Evolutionary conservation across 1,284 basidiomycete species (phyloP), one percentile per base, ranked within the genome.

Genomic region (Boletellus deceptivus): DNA sequence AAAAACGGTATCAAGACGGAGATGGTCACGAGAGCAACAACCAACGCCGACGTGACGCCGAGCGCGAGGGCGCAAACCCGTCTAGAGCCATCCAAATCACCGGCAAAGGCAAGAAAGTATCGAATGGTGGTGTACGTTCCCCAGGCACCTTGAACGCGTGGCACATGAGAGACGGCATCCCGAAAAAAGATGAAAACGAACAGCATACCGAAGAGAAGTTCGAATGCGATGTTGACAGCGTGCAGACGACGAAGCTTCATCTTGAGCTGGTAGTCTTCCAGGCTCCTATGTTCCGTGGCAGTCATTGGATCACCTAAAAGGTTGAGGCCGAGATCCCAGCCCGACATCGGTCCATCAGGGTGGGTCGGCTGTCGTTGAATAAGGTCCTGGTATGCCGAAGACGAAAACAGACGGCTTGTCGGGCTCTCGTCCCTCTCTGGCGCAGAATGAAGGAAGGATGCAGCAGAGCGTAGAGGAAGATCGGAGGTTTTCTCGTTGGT

Each of bases 111-210:
- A 11, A 86, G 56, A 61, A 77, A 82, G 63, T 88, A 89, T 43
- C 84, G 82, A 47, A 80, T 64, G 9, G 77, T 74, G 55, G 76
- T 83, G 63, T 84, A 88, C 4, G 72, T 62, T 20, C 78, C 74
- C 83, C 84, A 89, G 31, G 62, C 61, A 56, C 69, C 84, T 86
- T 16, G 2, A 6, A 13, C n/a, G 38, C 2, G 25, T 17, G 25
- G 10, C 22, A 43, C 6, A 27, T 56, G 22, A 47, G 41, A 27
- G 22, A 11, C 14, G 2, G 11, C 10, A 24, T 6, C 20, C 17
- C 29, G 48, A 41, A n/a, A 48, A 42, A 16, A 17, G 37, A 43
- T 29, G 8, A 18, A 40, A 45, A 25, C 33, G 22, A 31, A 69
- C 73, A 59, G 11, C 48, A 35, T 48, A 84, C 84, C 77, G 42